phyloP scores from a whole-genome alignment of 2,329 filamentous ascomycete species.

The Penicillium sp. region DNA sequence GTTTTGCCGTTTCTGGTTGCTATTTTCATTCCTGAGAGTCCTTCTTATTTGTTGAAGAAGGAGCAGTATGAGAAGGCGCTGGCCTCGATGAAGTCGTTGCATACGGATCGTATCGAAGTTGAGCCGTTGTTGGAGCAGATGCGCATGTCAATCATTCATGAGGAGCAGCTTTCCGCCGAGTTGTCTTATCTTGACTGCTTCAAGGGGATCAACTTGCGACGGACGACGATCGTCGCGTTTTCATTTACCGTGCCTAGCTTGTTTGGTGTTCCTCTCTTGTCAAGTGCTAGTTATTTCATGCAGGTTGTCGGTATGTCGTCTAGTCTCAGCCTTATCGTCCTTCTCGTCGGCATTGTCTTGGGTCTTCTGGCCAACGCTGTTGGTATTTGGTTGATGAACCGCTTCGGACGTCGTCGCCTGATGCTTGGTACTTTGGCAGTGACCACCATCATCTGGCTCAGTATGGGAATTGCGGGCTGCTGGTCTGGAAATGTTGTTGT shows the following conservation, averaged over 20 bases:
- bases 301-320: constrained; percentile 35
- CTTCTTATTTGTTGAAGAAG: constrained; percentile 51
- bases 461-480: constrained; percentile 51
- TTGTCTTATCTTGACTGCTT: constrained; percentile 32
- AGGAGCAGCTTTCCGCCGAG: constrained; percentile 45
- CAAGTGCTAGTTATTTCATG: constrained; percentile 45
- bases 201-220: constrained; percentile 23
- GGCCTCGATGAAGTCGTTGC: constrained; percentile 51
- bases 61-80: constrained; percentile 39
- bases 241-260: constrained; percentile 46
- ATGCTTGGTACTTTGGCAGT: constrained; percentile 24
- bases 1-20: constrained; percentile 45
- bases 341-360: constrained; percentile 49
- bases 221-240: constrained; percentile 38
- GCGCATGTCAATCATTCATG: constrained; percentile 49
- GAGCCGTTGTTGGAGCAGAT: constrained; percentile 31
- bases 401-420: constrained; percentile 43
- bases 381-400: constrained; percentile 47
- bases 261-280: constrained; percentile 49
- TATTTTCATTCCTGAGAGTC: constrained; percentile 53
- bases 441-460: constrained; percentile 43
- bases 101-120: constrained; percentile 42
- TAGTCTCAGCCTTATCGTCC: constrained; percentile 40
- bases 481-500: constrained; percentile 40
- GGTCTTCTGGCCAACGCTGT: constrained; percentile 48